Percentiles rank a stretch among this genome's conserved stretches.
Evolutionary conservation across 2,329 filamentous ascomycete genomes (phyloP).

Genomic region (Fusarium anthophilum): DNA sequence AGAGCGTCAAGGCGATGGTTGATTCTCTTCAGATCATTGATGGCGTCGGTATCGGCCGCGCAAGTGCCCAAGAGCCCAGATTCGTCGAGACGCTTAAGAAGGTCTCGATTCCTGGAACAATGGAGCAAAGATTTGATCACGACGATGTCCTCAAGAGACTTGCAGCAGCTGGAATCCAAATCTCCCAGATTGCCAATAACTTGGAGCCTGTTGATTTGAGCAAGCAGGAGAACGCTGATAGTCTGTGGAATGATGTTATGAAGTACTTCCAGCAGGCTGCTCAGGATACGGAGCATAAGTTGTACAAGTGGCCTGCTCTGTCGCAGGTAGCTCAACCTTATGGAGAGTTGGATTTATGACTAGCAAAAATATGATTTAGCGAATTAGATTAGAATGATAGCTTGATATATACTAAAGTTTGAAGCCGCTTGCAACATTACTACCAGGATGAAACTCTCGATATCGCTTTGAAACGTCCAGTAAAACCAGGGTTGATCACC

Average conservation of each 20-base stretch:
- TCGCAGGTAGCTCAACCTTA: conserved; percentile 14
- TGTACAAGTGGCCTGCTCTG: conserved; percentile 8
- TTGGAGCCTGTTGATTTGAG: conserved; percentile 16
- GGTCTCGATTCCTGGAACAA: background rate
- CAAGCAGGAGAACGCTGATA: conserved; percentile 18
- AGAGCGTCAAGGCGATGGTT: conserved; percentile 8
- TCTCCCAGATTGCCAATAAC: conserved; percentile 17
- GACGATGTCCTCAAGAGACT: conserved; percentile 11
- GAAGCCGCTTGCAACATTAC: background rate
- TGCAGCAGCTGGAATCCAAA: conserved; percentile 18
- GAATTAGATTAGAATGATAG: background rate
- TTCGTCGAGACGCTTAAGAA: conserved; percentile 14
- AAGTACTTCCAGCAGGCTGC: conserved; percentile 6
- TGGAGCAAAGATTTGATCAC: conserved; percentile 7
- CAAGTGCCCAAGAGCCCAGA: conserved; percentile 12
- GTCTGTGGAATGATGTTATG: conserved; percentile 13
- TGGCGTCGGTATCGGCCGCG: conserved; percentile 17
- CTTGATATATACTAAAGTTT: background rate
- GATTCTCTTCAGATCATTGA: conserved; percentile 23
- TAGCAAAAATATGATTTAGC: background rate
- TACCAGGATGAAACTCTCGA: background rate
- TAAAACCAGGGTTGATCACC: background rate
- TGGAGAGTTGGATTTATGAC: conserved; percentile 1
- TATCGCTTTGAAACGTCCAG: too few relatives aligned
- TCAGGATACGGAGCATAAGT: conserved; percentile 6